A percentile compares a stretch with the other conserved stretches of the same genome.
These are phyloP conservation scores for Podaxis carcinomalis DNA, from an alignment of 768 basidiomycete species.

Conservation along the genomic window DNA sequence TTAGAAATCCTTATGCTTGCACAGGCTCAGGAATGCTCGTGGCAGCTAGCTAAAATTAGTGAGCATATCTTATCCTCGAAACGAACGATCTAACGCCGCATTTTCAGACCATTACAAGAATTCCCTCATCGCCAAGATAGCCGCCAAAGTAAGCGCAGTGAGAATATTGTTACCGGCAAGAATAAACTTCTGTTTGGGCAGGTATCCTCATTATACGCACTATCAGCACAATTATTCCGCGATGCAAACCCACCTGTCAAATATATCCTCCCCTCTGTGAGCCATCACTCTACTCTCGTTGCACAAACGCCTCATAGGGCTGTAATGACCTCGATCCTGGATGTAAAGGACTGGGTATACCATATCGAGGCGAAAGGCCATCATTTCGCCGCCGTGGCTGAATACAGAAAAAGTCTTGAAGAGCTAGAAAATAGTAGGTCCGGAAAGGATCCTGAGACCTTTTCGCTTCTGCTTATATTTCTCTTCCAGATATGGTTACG, in stretches of 20 bases:
- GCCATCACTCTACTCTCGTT: conserved; percentile 10
- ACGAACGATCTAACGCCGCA: conserved; percentile 4
- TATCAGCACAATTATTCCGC: conserved; percentile 27
- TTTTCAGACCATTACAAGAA: conserved; percentile 67
- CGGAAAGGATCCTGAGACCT: conserved; percentile 14
- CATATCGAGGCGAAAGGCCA: conserved; percentile 79
- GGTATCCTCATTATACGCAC: conserved; percentile 6
- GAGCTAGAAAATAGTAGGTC: conserved; percentile 77
- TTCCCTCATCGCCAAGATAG: conserved; percentile 76
- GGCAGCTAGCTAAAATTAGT: conserved; percentile 91
- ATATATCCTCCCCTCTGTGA: conserved; percentile 52
- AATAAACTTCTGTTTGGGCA: conserved; percentile 17
- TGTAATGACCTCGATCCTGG: neutral
- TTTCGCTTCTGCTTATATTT: neutral
- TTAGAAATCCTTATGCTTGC: conserved; percentile 81
- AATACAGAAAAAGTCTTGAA: conserved; percentile 84
- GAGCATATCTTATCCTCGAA: conserved; percentile 17
- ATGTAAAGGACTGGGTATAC: conserved; percentile 63
- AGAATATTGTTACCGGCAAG: neutral
- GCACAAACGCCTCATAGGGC: neutral
- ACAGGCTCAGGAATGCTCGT: conserved; percentile 95
- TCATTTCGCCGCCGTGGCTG: conserved; percentile 88
- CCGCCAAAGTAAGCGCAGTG: conserved; percentile 51
- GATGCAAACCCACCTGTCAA: conserved; percentile 40
- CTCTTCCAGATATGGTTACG: conserved; percentile 72